Evolutionary conservation across 2,329 filamentous ascomycete genomes (phyloP).

Genomic region (Cryphonectria radicalis): DNA sequence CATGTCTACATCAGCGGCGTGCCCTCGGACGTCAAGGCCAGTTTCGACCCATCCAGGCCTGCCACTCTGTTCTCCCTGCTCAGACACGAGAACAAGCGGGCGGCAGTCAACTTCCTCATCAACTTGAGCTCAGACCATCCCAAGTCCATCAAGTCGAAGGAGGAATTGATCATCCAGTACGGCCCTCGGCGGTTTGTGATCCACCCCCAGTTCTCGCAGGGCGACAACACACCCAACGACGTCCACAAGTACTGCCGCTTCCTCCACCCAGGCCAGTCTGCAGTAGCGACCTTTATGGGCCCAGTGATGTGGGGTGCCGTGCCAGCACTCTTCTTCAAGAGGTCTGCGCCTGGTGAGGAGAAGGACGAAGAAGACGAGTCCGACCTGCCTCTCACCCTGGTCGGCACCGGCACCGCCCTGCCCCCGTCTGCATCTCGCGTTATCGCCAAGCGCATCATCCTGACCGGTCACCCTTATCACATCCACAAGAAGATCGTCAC

Average conservation of each 20-base stretch:
- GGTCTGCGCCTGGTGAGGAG: constrained; percentile 49
- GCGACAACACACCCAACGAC: constrained; percentile 91
- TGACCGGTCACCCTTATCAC: constrained; percentile 96
- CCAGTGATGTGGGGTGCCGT: constrained; percentile 93
- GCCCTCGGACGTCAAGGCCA: constrained; percentile 47
- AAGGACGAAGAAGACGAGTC: constrained; percentile 49
- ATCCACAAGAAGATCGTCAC: constrained; percentile 98
- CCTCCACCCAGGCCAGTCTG: constrained; percentile 86
- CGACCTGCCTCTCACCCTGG: constrained; percentile 65
- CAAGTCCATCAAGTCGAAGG: constrained; percentile 84
- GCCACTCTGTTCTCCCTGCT: constrained; percentile 83
- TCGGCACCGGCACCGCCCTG: constrained; percentile 86
- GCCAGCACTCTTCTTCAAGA: constrained; percentile 86
- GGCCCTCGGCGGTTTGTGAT: constrained; percentile 85
- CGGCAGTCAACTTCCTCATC: constrained; percentile 87
- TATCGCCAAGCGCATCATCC: constrained; percentile 89
- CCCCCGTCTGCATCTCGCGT: constrained; percentile 77
- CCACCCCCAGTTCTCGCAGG: constrained; percentile 87
- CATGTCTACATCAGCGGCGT: constrained; percentile 71
- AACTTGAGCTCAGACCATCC: constrained; percentile 79
- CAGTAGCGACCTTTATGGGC: constrained; percentile 86
- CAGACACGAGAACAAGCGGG: constrained; percentile 92
- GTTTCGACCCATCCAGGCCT: constrained; percentile 61
- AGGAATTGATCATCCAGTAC: constrained; percentile 88
- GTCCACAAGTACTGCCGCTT: constrained; percentile 96